phyloP scores from a whole-genome alignment of 805 yeast genomes.

The Sungouiozyma intestinalis region DNA sequence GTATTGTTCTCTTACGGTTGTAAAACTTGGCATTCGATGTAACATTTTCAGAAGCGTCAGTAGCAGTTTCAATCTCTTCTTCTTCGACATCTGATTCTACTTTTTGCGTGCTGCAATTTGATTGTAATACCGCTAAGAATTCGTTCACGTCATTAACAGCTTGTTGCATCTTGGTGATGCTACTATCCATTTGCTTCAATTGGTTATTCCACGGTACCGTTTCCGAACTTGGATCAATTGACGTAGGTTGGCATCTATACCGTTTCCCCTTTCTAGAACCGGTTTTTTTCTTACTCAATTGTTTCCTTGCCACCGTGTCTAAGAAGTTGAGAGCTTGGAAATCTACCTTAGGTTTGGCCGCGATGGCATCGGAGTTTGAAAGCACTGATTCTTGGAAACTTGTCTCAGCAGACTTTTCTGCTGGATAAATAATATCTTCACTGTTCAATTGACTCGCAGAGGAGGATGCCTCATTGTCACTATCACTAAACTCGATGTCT shows the following conservation, averaged over 20 bases:
- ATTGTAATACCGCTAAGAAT: not conserved
- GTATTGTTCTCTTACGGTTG: constrained; percentile 16
- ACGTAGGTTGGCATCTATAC: not conserved
- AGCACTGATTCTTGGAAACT: not conserved
- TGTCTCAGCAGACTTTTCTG: not conserved
- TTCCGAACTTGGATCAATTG: not conserved
- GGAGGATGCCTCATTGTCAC: constrained; percentile 6
- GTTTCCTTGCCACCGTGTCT: not conserved
- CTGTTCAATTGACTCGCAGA: not conserved
- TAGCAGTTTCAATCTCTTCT: not conserved
- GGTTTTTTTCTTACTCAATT: not conserved
- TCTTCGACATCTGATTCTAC: not conserved
- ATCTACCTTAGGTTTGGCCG: not conserved
- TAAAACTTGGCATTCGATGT: constrained; percentile 7
- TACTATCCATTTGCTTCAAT: constrained; percentile 6
- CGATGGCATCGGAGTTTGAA: not conserved
- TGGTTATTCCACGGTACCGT: not conserved
- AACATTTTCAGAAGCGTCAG: not conserved
- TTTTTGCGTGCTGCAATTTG: not conserved
- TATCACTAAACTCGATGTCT: constrained; percentile 14
- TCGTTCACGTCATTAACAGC: constrained; percentile 3
- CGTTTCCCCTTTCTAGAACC: not conserved
- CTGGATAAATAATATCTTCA: not conserved
- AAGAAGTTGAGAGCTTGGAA: not conserved
- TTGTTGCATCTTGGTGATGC: constrained; percentile 7